Percentiles rank a stretch among this genome's conserved stretches.
phyloP scores from a whole-genome alignment of 305 asterid species.

The Solanum hybrid region DNA sequence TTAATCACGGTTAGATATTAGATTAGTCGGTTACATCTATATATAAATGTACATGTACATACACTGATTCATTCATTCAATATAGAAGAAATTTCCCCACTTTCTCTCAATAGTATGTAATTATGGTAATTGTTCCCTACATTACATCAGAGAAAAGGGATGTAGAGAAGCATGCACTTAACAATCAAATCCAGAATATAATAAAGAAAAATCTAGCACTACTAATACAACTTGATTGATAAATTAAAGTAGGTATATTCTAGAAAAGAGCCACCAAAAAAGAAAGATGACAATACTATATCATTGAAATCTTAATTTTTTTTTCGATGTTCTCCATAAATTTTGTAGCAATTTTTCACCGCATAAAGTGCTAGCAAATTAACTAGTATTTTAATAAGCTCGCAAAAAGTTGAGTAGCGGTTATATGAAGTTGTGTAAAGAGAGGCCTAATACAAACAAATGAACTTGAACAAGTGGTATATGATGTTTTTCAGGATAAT shows the following conservation, averaged over 20 bases:
- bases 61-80: no score
- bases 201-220: background rate
- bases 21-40: no score
- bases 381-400: background rate
- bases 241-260: background rate
- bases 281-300: background rate
- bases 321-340: background rate
- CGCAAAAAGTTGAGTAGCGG: background rate
- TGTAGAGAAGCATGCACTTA: background rate
- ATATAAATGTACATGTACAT: no score
- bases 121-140: background rate
- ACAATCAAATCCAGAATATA: background rate
- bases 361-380: background rate
- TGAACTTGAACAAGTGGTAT: background rate
- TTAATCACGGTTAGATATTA: no score
- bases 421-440: background rate
- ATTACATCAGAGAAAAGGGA: background rate
- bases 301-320: background rate
- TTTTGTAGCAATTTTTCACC: background rate
- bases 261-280: background rate
- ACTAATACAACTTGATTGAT: background rate
- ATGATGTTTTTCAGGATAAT: background rate
- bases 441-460: background rate
- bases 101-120: background rate
- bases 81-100: no score